These are phyloP conservation scores for Gracilariopsis chorda DNA, from an alignment of 23 red algal genomes.

Conservation along the genomic window DNA sequence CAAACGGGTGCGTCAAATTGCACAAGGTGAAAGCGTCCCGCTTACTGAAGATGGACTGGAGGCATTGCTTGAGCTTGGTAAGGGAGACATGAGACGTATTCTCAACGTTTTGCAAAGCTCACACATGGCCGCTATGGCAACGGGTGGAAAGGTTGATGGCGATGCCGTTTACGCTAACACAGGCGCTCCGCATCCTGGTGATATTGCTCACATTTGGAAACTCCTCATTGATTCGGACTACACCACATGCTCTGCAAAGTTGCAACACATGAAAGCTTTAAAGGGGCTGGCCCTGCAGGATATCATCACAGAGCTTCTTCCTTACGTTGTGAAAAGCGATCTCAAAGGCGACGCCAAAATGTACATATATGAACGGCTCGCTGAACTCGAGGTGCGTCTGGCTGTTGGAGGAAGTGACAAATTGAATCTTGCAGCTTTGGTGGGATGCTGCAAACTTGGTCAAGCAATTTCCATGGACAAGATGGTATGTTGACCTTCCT, in stretches of 20 bases:
- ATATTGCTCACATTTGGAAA: constrained; percentile 51
- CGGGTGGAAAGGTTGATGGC: not conserved
- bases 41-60: constrained; percentile 67
- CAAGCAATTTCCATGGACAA: constrained; percentile 29
- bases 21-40: constrained; percentile 58
- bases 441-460: constrained; percentile 86
- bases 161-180: constrained; percentile 91
- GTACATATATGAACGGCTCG: constrained; percentile 79
- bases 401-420: constrained; percentile 63
- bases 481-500: not conserved
- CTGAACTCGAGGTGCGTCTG: constrained; percentile 83
- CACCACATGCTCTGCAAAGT: constrained; percentile 10
- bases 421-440: constrained; percentile 71
- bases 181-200: constrained; percentile 77
- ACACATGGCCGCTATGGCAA: constrained; percentile 55
- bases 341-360: constrained; percentile 58
- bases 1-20: constrained; percentile 71
- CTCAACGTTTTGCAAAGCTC: constrained; percentile 92
- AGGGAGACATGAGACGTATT: constrained; percentile 93
- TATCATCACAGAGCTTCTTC: constrained; percentile 71
- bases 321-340: not conserved
- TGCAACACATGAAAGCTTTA: constrained; percentile 39
- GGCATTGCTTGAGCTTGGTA: constrained; percentile 74
- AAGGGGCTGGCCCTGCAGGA: constrained; percentile 88
- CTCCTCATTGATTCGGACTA: constrained; percentile 67